These are phyloP conservation scores for Nemania sp. DNA, from an alignment of 2,329 filamentous ascomycete species.

Conservation along the genomic window DNA sequence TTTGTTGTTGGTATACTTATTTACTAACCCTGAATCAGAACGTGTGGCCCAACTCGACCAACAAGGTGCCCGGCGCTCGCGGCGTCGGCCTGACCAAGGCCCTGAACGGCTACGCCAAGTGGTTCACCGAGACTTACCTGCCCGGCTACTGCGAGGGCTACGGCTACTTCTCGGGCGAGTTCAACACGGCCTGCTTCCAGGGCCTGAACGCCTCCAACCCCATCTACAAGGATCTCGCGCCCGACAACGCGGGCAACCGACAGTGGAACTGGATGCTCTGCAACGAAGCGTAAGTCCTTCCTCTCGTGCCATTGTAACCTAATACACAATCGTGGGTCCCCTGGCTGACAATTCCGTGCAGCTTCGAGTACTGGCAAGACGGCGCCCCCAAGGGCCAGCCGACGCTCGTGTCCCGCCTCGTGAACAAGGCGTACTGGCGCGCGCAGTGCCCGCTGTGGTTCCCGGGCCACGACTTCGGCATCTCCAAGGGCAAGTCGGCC, in stretches of 20 bases:
- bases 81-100: constrained; percentile 58
- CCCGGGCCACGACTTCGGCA: constrained; percentile 46
- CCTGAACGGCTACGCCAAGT: constrained; percentile 56
- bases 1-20: not conserved
- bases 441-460: constrained; percentile 52
- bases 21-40: constrained; percentile 37
- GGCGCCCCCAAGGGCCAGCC: constrained; percentile 50
- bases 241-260: constrained; percentile 50
- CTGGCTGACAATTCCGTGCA: constrained; percentile 3
- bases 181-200: constrained; percentile 53
- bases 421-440: constrained; percentile 46
- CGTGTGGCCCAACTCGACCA: constrained; percentile 48
- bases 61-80: constrained; percentile 50
- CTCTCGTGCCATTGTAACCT: not conserved
- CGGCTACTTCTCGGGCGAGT: constrained; percentile 49
- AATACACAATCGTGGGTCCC: not conserved
- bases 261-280: constrained; percentile 63
- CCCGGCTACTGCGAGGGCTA: constrained; percentile 52
- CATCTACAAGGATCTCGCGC: constrained; percentile 44
- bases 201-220: constrained; percentile 51
- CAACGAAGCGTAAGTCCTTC: constrained; percentile 47
- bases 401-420: constrained; percentile 48
- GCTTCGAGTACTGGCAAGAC: constrained; percentile 48
- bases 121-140: constrained; percentile 47
- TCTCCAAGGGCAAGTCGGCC: constrained; percentile 41